A percentile compares a stretch with the other conserved stretches of the same genome.
These are phyloP conservation scores for Cryptococcus neoformans DNA, from an alignment of 1,284 basidiomycete genomes.

Conservation along the genomic window DNA sequence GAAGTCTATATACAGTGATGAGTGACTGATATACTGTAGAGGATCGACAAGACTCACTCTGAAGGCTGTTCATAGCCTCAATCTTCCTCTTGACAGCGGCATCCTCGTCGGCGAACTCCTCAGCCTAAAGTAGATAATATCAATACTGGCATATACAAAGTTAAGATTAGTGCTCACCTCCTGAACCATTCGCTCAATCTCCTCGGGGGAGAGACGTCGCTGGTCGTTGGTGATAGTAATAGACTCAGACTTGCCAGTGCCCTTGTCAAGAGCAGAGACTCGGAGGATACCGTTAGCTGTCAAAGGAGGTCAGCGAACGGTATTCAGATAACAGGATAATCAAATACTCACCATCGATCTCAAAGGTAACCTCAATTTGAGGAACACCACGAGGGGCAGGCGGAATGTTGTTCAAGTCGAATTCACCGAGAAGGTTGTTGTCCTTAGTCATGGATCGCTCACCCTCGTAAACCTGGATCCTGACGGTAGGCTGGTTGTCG, in stretches of 20 bases:
- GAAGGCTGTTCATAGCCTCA: constrained; percentile 74
- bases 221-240: constrained; percentile 76
- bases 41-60: constrained; percentile 28
- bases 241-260: constrained; percentile 83
- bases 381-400: constrained; percentile 93
- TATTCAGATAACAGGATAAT: constrained; percentile 14
- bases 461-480: constrained; percentile 88
- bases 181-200: constrained; percentile 86
- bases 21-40: not conserved
- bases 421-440: constrained; percentile 96
- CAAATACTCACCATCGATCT: constrained; percentile 65
- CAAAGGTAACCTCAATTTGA: constrained; percentile 92
- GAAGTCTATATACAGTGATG: constrained; percentile 30
- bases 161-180: constrained; percentile 50
- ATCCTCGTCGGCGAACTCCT: constrained; percentile 80
- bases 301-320: not conserved
- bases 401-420: constrained; percentile 88
- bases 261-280: constrained; percentile 85
- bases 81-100: constrained; percentile 83
- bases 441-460: constrained; percentile 95
- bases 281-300: constrained; percentile 84
- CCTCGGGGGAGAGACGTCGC: constrained; percentile 74
- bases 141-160: no score
- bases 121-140: constrained; percentile 53
- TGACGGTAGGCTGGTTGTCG: constrained; percentile 90